These are phyloP conservation scores for Saccharomycopsis crataegensis DNA, from an alignment of 1,139 yeast genomes.

Conservation along the genomic window DNA sequence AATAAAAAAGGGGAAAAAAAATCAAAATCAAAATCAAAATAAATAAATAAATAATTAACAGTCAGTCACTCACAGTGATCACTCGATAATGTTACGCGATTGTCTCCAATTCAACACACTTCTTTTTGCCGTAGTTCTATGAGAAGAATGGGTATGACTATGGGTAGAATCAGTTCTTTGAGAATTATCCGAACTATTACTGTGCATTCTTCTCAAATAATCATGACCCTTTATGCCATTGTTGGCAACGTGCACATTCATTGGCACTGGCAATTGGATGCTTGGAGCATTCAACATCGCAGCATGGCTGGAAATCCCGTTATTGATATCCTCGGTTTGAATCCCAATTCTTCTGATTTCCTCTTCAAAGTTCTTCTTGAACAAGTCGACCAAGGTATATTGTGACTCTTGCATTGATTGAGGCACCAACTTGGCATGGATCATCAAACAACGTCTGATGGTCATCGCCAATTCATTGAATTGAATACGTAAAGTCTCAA, in stretches of 20 bases:
- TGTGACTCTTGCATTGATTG: constrained; percentile 54
- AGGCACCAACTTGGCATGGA: constrained; percentile 66
- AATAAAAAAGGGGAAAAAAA: neutral
- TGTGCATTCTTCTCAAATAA: constrained; percentile 15
- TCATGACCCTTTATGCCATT: constrained; percentile 1
- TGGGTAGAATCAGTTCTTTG: constrained; percentile 21
- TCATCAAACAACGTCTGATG: constrained; percentile 56
- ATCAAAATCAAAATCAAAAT: neutral
- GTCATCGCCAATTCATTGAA: constrained; percentile 65
- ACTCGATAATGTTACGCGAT: constrained; percentile 21
- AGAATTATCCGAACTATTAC: constrained; percentile 19
- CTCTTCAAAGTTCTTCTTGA: constrained; percentile 56
- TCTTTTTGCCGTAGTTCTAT: constrained; percentile 31
- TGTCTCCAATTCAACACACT: constrained; percentile 45
- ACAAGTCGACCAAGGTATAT: constrained; percentile 55
- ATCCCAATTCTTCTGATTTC: constrained; percentile 43
- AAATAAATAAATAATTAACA: neutral
- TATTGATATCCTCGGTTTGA: constrained; percentile 22
- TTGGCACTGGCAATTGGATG: constrained; percentile 17
- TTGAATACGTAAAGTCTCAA: constrained; percentile 47
- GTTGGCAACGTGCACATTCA: constrained; percentile 2
- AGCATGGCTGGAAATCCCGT: constrained; percentile 19
- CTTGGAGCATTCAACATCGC: constrained; percentile 30
- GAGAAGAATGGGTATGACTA: constrained; percentile 19
- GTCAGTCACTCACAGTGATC: neutral